These are phyloP conservation scores for Debaryomyces coudertii DNA, from an alignment of 1,139 yeast species.

Conservation along the genomic window DNA sequence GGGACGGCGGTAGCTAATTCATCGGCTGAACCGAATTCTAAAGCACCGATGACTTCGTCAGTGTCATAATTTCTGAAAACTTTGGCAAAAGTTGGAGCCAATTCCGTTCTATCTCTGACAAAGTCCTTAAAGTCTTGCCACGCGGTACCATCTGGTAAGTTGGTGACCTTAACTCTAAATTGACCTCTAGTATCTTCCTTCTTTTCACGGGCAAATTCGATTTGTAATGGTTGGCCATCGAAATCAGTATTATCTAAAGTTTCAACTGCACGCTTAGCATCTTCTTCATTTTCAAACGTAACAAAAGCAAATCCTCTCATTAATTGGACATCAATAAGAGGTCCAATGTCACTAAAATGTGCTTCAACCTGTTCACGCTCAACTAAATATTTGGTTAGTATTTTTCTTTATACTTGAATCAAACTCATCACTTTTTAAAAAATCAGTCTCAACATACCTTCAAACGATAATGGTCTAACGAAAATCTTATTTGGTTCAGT, in stretches of 20 bases:
- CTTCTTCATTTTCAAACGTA: slow-evolving; percentile 66
- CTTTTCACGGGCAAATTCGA: slow-evolving; percentile 71
- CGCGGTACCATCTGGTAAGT: slow-evolving; percentile 73
- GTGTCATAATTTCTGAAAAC: slow-evolving; percentile 61
- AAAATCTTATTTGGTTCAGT: slow-evolving; percentile 40
- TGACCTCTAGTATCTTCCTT: slow-evolving; percentile 65
- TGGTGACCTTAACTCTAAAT: slow-evolving; percentile 67
- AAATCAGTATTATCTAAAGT: slow-evolving; percentile 59
- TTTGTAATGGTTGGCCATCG: slow-evolving; percentile 66
- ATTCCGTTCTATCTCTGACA: slow-evolving; percentile 68
- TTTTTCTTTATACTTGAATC: background rate
- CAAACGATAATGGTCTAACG: slow-evolving; percentile 44
- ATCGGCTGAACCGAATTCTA: slow-evolving; percentile 77
- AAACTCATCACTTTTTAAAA: background rate
- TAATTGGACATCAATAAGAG: slow-evolving; percentile 66
- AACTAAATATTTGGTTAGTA: slow-evolving; percentile 22
- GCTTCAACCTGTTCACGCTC: slow-evolving; percentile 65
- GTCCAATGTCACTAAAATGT: slow-evolving; percentile 66
- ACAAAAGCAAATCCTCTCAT: slow-evolving; percentile 80
- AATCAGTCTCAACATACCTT: slow-evolving; percentile 24
- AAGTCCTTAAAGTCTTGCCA: slow-evolving; percentile 88
- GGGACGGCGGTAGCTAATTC: slow-evolving; percentile 72
- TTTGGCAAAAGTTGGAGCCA: slow-evolving; percentile 72
- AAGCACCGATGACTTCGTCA: slow-evolving; percentile 72
- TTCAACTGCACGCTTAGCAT: slow-evolving; percentile 67